A percentile compares a stretch with the other conserved stretches of the same genome.
Conservation (phyloP, 1,284 basidiomycete genomes). For the Rhodotorula sp. region DNA sequence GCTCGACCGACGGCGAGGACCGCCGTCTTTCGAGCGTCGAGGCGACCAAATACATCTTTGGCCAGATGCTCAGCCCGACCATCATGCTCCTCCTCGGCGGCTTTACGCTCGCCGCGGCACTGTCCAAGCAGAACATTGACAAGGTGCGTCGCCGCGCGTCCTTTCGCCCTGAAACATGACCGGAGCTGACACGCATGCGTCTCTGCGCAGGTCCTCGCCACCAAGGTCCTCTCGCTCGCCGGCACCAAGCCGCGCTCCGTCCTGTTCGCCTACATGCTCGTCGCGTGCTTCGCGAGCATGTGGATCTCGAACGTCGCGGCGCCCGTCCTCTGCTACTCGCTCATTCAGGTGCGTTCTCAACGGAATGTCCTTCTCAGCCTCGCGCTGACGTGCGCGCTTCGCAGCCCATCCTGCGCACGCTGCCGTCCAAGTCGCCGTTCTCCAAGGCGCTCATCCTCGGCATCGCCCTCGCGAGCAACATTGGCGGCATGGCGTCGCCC, state of each 20-base stretch:
- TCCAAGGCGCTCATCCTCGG: slow-evolving; percentile 90
- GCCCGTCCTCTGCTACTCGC: slow-evolving; percentile 94
- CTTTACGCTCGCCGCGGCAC: slow-evolving; percentile 96
- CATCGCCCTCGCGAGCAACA: slow-evolving; percentile 95
- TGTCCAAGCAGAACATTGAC: slow-evolving; percentile 97
- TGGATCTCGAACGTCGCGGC: slow-evolving; percentile 99
- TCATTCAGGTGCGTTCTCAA: slow-evolving; percentile 71
- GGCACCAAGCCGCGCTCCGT: slow-evolving; percentile 84
- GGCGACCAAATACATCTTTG: slow-evolving; percentile 75
- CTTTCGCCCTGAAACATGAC: slow-evolving; percentile 12
- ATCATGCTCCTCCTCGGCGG: slow-evolving; percentile 91
- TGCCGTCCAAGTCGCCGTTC: slow-evolving; percentile 84
- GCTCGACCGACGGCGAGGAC: slow-evolving; percentile 62
- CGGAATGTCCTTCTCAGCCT: too few species aligned
- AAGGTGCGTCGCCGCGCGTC: slow-evolving; percentile 52
- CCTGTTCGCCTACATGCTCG: slow-evolving; percentile 90
- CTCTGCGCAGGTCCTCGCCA: slow-evolving; percentile 67
- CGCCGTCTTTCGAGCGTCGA: slow-evolving; percentile 64
- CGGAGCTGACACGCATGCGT: neutral
- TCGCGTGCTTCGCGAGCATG: slow-evolving; percentile 98
- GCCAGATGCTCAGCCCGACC: slow-evolving; percentile 74
- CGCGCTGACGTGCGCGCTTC: neutral
- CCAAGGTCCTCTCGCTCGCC: slow-evolving; percentile 85
- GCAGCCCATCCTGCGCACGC: slow-evolving; percentile 87
- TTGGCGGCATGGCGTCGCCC: slow-evolving; percentile 61